These are phyloP conservation scores for Spergularia bocconei DNA, from an alignment of 148 eudicot genomes.

Conservation along the genomic window DNA sequence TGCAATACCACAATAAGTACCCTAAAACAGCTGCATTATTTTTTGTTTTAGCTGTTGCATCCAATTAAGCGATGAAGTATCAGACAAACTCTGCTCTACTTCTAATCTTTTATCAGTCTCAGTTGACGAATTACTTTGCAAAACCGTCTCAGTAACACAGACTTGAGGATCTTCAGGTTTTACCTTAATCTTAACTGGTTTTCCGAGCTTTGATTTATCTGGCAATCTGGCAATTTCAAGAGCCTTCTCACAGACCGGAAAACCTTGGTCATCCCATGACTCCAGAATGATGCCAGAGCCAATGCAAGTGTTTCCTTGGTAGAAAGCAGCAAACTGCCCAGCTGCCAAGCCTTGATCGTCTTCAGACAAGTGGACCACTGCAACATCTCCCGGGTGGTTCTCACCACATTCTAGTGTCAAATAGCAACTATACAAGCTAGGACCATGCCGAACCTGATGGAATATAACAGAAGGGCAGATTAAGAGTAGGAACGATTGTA, in stretches of 20 bases:
- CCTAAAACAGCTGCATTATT: slow-evolving; percentile 5
- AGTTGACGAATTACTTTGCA: background rate
- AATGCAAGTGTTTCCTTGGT: slow-evolving; percentile 55
- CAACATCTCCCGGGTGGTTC: slow-evolving; percentile 43
- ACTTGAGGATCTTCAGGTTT: slow-evolving; percentile 27
- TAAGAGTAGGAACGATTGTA: too few species aligned
- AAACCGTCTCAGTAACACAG: slow-evolving; percentile 15
- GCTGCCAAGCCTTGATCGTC: slow-evolving; percentile 99
- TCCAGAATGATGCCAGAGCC: slow-evolving; percentile 93
- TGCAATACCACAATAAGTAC: too few species aligned
- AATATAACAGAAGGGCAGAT: too few species aligned
- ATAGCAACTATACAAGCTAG: slow-evolving; percentile 59
- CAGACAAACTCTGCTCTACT: slow-evolving; percentile 14
- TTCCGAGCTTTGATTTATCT: slow-evolving; percentile 68
- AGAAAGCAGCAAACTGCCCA: slow-evolving; percentile 95
- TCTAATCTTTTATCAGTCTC: slow-evolving; percentile 2
- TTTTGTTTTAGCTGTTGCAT: slow-evolving; percentile 18
- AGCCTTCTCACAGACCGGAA: slow-evolving; percentile 77
- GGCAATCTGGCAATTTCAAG: slow-evolving; percentile 53
- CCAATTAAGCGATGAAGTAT: slow-evolving; percentile 31
- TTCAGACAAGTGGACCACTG: slow-evolving; percentile 64
- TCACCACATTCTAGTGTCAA: slow-evolving; percentile 49
- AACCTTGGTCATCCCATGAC: slow-evolving; percentile 80
- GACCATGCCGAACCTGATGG: slow-evolving; percentile 90
- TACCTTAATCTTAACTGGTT: slow-evolving; percentile 79